Evolutionary conservation across 371 early-diverging fungal species (phyloP), one percentile per base, ranked within the genome.

Genomic region (Mucor ambiguus): DNA sequence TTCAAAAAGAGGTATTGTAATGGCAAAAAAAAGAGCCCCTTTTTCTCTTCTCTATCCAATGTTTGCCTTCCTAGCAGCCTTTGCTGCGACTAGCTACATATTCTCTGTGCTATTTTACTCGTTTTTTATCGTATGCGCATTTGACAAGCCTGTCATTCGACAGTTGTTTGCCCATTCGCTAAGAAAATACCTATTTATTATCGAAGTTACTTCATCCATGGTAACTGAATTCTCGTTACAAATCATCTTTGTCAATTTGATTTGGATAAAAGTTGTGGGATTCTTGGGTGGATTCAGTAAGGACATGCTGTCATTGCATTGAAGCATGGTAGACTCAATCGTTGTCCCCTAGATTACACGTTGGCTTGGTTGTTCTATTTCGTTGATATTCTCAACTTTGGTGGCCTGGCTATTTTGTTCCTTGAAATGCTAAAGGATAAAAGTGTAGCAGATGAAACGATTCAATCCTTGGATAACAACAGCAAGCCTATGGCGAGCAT

Each of bases 211-310:
- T 28, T 33, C 69, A 24, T 67, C 66, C 24, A 22, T n/a, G 16
- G 55, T 75, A 24, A 46, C 70, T 20, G 78, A 78, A 58, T 46
- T 49, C 28, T 63, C 70, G 12, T 30, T 73, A n/a, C 78, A 72
- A 18, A 35, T 70, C 14, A 55, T 76, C 28, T 20, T 64, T 0
- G 4, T 70, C 28, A 78, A 78, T 43, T 24, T 70, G 29, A 26
- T 67, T 11, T 43, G 70, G 32, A 68, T 70, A 6, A 22, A 63
- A 16, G 14, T 64, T 1, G 71, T 73, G 7, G 60, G 55, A 4
- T 37, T 63, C 12, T 63, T 73, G 32, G 78, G 73, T 26, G 78
- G 73, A 18, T 78, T 78, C 44, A 61, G 78, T 78, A 68, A 73
- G 67, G 30, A 30, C 5, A 30, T 30, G 5, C n/a, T 30, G 30